Evolutionary conservation across 1,139 yeast species (phyloP), one percentile per base, ranked within the genome.

Genomic region (Magnusiomyces suaveolens): DNA sequence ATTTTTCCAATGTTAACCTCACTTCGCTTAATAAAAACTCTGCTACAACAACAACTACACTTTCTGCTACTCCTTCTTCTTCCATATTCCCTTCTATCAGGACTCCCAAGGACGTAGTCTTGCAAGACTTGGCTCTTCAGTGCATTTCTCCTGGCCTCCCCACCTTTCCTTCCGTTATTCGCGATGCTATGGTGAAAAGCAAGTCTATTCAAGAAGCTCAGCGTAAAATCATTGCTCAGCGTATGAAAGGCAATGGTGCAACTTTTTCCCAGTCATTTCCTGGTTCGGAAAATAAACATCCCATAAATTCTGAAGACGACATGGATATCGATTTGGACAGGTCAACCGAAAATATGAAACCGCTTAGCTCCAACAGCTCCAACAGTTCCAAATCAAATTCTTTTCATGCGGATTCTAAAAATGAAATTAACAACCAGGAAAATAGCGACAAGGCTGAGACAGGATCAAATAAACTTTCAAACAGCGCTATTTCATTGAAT

Each of bases 111-210:
- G 71, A 67, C 38, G 62, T 67, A 39, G 69, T 67, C 25, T 54
- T 56, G 6, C 66, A 66, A 49, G 70, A 65, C 49, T 63, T 67
- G 44, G 69, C 70, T 21, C 59, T 72, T 50, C 68, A 72, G 57
- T 72, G 75, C 58, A 71, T 71, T 18, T 71, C 75, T 20, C 74
- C 75, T 8, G 74, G 73, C 10, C 60, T 72, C 41, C 69, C 73
- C 14, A 63, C 67, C 6, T 62, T 60, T 48, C 56, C 53, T 12
- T 48, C 56, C 1, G 46, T 49, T 3, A 50, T 56, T 18, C 39
- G 51, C 10, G 58, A 54, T 39, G 55, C 53, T n/a, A 54, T 56
- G 48, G 56, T 48, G 14, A 52, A 54, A 32, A 54, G 56, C 36
- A 56, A 54, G 46, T 62, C 63, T 38, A 60, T 70, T 60, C 66